Evolutionary conservation across 2,329 filamentous ascomycete species (phyloP), one percentile per base, ranked within the genome.

Genomic region (Botrytis medusae): DNA sequence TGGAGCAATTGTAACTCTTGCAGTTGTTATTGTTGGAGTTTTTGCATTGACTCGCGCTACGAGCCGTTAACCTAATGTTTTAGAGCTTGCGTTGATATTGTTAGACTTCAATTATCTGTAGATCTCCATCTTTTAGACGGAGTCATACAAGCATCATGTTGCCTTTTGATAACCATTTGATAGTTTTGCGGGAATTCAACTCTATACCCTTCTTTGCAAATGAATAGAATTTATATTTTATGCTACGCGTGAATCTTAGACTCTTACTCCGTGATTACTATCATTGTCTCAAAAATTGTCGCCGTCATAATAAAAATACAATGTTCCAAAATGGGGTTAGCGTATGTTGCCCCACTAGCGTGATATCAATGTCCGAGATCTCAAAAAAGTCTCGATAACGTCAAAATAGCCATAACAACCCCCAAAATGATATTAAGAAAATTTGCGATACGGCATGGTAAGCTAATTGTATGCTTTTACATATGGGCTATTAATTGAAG

Each of bases 1-100:
- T 0, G 96, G 96, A 77, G 96, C 96, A 32, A 95, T 99, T 81
- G 94, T 96, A 73, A 95, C 95, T n/a, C 84, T 99, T 80, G 96
- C 95, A 16, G 93, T 97, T 61, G 95, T 97, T 54, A 97, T 99
- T 83, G 87, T 97, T 59, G 93, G 93, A 77, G 95, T 98, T 18
- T 99, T 99, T 84, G 91, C 94, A 60, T 90, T 99, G 79, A 91
- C 93, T 74, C 90, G 94, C 76, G 84, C 91, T 60, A 86, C 84
- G 25, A 86, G 83, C 75, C 84, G 86, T 79, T 85, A 82, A 78
- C 75, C 72, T 73, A 72, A 70, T 74, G 70, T 71, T 61, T 71
- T 57, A 63, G 64, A 57, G 42, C 48, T 72, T 59, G 63, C 29
- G 42, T 61, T 70, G 34, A 71, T 76, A 75, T 62, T 70, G 34